Percentiles rank a stretch among this genome's conserved stretches.
Conservation (phyloP, 768 basidiomycete species). For the Leccinum variicolor region DNA sequence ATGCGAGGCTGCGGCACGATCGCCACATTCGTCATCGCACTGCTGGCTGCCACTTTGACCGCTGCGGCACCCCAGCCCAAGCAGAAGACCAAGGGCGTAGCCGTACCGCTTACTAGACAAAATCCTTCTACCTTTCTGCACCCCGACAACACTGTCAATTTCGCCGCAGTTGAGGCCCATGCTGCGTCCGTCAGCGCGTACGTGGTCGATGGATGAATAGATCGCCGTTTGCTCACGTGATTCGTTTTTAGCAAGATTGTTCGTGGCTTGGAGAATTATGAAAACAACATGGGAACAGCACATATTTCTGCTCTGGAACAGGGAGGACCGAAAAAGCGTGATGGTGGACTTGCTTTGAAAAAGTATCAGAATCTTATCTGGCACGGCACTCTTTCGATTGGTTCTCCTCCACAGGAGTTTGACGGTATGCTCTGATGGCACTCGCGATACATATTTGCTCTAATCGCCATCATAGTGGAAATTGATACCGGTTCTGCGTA, state of each 20-base stretch:
- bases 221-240: neutral
- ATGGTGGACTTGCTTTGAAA: neutral
- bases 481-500: neutral
- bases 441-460: neutral
- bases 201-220: neutral
- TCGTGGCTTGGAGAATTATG: neutral
- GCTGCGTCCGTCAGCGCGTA: neutral
- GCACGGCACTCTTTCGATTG: neutral
- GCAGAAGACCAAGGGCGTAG: neutral
- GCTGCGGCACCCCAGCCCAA: neutral
- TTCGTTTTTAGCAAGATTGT: neutral
- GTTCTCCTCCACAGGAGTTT: neutral
- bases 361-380: neutral
- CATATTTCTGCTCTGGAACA: neutral
- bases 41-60: neutral
- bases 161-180: neutral
- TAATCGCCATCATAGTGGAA: neutral
- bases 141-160: neutral
- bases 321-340: neutral
- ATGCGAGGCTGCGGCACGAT: neutral
- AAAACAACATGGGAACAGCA: neutral
- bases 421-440: neutral
- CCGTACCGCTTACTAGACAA: neutral
- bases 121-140: neutral
- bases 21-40: neutral